Evolutionary conservation across 2,329 filamentous ascomycete species (phyloP).

Genomic region (Aspergillus terreus): DNA sequence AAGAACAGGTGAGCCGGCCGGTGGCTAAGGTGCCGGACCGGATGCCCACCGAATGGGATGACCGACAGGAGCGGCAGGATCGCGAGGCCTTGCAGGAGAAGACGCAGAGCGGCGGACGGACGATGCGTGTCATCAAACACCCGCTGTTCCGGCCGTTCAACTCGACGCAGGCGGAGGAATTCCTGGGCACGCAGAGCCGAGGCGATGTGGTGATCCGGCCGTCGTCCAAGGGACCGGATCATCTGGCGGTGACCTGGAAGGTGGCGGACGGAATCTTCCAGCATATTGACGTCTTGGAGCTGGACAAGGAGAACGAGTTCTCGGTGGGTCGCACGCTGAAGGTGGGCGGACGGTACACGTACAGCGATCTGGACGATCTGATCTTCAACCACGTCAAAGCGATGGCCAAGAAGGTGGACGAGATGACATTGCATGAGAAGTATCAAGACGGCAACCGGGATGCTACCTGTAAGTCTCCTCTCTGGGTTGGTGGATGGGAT

Average conservation of each 20-base stretch:
- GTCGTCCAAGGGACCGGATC: conserved; percentile 91
- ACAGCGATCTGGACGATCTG: conserved; percentile 93
- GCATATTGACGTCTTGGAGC: conserved; percentile 93
- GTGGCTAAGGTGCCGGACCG: conserved; percentile 68
- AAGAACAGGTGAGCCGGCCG: conserved; percentile 72
- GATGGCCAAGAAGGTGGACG: conserved; percentile 96
- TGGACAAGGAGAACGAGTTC: conserved; percentile 97
- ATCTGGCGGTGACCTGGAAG: conserved; percentile 97
- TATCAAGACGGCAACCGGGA: conserved; percentile 77
- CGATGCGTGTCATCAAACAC: conserved; percentile 95
- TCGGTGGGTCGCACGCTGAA: conserved; percentile 82
- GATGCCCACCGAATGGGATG: conserved; percentile 81
- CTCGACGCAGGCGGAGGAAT: conserved; percentile 87
- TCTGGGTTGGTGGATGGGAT: background rate
- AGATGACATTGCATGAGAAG: conserved; percentile 92
- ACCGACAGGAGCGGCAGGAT: conserved; percentile 73
- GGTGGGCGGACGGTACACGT: conserved; percentile 83
- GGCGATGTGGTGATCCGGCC: conserved; percentile 94
- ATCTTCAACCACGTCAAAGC: conserved; percentile 97
- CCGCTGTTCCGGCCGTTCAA: conserved; percentile 94
- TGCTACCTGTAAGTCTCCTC: conserved; percentile 70
- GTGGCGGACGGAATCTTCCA: conserved; percentile 94
- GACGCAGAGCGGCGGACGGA: conserved; percentile 77
- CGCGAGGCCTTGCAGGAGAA: conserved; percentile 80
- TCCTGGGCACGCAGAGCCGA: conserved; percentile 75